Percentiles rank a stretch among this genome's conserved stretches.
Conservation (phyloP, 2,329 filamentous ascomycete genomes). For the Rhytidhysteron rufulum region DNA sequence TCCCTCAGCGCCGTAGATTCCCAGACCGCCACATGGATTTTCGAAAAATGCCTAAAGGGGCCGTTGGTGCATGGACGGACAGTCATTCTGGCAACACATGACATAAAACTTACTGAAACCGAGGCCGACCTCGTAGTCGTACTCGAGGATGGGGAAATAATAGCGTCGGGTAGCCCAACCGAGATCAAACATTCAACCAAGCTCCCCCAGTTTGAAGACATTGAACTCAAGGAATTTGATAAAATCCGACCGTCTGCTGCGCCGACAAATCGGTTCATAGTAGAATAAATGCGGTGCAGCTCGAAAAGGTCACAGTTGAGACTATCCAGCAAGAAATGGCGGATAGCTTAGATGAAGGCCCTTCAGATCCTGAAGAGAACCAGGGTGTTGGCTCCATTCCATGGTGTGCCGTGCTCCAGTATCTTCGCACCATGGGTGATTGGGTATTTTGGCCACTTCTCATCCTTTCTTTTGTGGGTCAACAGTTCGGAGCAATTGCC, state of each 20-base stretch:
- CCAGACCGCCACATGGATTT: slow-evolving; percentile 97
- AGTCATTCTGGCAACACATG: slow-evolving; percentile 94
- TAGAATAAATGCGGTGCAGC: too few relatives aligned
- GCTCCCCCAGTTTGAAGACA: too few relatives aligned
- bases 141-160: slow-evolving; percentile 80
- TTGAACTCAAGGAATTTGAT: too few relatives aligned
- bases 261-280: too few relatives aligned
- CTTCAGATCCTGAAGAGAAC: too few relatives aligned
- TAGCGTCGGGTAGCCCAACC: slow-evolving; percentile 69
- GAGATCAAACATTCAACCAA: slow-evolving; percentile 83
- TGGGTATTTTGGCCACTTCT: slow-evolving; percentile 93
- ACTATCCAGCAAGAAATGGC: too few relatives aligned
- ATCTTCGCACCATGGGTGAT: slow-evolving; percentile 84
- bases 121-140: slow-evolving; percentile 76
- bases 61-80: slow-evolving; percentile 85
- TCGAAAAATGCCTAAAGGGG: slow-evolving; percentile 85
- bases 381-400: too few relatives aligned
- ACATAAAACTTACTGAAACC: slow-evolving; percentile 81
- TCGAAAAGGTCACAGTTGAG: too few relatives aligned
- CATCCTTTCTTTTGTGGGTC: slow-evolving; percentile 68
- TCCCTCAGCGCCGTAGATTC: slow-evolving; percentile 96
- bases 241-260: too few relatives aligned
- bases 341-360: too few relatives aligned
- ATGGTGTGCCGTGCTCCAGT: too few relatives aligned
- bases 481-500: slow-evolving; percentile 81